Evolutionary conservation across 768 basidiomycete genomes (phyloP).

Genomic region (Boletus vinaceobasis): DNA sequence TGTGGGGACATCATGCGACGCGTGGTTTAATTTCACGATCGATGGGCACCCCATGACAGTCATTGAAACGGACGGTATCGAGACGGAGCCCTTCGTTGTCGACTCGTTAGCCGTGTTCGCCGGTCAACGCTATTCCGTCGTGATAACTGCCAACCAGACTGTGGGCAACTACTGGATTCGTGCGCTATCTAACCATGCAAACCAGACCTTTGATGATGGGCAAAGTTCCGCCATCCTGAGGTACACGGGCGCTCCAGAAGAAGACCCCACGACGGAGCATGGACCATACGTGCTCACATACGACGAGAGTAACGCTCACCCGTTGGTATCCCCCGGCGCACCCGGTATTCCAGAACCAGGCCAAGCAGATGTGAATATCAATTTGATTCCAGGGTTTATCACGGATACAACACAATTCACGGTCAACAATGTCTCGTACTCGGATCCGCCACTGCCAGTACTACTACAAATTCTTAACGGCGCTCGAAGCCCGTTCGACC

Average conservation of each 20-base stretch:
- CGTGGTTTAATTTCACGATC: slow-evolving; percentile 42
- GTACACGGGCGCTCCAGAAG: slow-evolving; percentile 36
- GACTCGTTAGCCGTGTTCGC: slow-evolving; percentile 44
- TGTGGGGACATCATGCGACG: slow-evolving; percentile 40
- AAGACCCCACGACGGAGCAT: slow-evolving; percentile 31
- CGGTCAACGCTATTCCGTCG: slow-evolving; percentile 50
- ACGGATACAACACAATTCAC: neutral
- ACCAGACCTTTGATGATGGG: slow-evolving; percentile 28
- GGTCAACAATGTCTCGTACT: slow-evolving; percentile 32
- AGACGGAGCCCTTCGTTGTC: slow-evolving; percentile 37
- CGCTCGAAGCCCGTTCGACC: slow-evolving; percentile 28
- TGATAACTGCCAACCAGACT: slow-evolving; percentile 33
- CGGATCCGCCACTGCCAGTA: slow-evolving; percentile 37
- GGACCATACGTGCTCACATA: slow-evolving; percentile 26
- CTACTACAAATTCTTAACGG: slow-evolving; percentile 43
- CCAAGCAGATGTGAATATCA: slow-evolving; percentile 38
- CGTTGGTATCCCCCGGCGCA: slow-evolving; percentile 25
- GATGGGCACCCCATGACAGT: slow-evolving; percentile 44
- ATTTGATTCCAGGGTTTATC: slow-evolving; percentile 28
- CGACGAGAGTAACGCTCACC: slow-evolving; percentile 35
- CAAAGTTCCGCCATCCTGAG: slow-evolving; percentile 41
- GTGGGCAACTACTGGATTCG: slow-evolving; percentile 42
- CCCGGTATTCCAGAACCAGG: slow-evolving; percentile 36
- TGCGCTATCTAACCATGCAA: slow-evolving; percentile 16
- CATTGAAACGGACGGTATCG: slow-evolving; percentile 45